Conservation (phyloP, 495 filamentous ascomycete genomes). For the Aspergillus homomorphus region DNA sequence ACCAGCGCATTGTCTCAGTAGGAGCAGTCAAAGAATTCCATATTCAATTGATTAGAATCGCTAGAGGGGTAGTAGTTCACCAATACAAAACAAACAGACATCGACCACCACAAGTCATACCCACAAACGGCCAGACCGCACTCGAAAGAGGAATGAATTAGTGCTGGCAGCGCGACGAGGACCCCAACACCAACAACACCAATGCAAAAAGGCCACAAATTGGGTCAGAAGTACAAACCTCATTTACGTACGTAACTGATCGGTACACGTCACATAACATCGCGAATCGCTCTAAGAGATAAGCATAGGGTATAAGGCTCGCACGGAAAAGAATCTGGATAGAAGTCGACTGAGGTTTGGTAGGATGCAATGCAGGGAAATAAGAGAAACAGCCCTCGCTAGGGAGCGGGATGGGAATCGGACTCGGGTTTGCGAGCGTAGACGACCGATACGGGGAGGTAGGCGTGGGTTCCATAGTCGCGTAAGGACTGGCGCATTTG, state of each 20-base stretch:
- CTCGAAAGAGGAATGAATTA: not conserved
- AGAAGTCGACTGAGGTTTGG: not conserved
- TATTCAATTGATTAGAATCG: too few relatives aligned
- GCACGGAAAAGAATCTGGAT: not conserved
- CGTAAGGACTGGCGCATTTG: constrained; percentile 24
- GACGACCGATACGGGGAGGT: constrained; percentile 26
- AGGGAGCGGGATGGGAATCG: not conserved
- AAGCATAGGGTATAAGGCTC: not conserved
- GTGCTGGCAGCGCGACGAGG: not conserved
- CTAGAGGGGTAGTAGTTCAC: too few relatives aligned
- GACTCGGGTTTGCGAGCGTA: constrained; percentile 21
- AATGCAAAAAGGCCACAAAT: too few relatives aligned
- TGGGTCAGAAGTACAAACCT: not conserved
- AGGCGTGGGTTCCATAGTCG: constrained; percentile 24
- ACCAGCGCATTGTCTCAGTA: too few relatives aligned
- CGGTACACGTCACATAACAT: not conserved
- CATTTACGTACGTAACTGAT: not conserved
- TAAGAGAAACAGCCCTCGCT: not conserved
- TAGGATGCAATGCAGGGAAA: not conserved
- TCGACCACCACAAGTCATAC: too few relatives aligned
- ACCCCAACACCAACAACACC: too few relatives aligned
- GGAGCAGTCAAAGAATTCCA: too few relatives aligned
- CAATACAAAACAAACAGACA: too few relatives aligned
- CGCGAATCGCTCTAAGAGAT: not conserved
- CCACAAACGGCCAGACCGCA: too few relatives aligned